A percentile compares a stretch with the other conserved stretches of the same genome.
phyloP scores from a whole-genome alignment of 2,329 filamentous ascomycete species.

The Penicillium sp. region DNA sequence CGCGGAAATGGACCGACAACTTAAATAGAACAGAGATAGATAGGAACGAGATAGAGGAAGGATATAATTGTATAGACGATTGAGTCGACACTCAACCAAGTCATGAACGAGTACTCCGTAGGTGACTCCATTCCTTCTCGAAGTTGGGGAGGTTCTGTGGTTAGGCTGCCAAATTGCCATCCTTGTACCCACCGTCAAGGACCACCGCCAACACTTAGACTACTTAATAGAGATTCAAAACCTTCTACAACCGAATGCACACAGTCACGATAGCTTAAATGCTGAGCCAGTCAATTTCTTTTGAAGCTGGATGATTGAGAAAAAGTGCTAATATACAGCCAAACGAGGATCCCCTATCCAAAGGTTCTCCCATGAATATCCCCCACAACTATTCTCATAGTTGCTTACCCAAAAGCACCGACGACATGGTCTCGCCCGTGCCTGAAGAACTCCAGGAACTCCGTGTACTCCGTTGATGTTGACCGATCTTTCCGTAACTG shows the following conservation, averaged over 20 bases:
- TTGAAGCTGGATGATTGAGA: slow-evolving; percentile 6
- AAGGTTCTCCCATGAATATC: not conserved
- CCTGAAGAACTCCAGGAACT: slow-evolving; percentile 44
- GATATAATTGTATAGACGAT: not conserved
- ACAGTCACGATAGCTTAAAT: slow-evolving; percentile 1
- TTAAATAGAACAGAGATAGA: not conserved
- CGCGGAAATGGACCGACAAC: not conserved
- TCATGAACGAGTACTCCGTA: not conserved
- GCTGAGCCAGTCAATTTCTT: slow-evolving; percentile 18
- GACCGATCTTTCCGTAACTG: slow-evolving; percentile 34
- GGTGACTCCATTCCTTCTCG: not conserved
- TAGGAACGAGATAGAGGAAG: not conserved
- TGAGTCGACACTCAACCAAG: not conserved
- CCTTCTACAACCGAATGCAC: not conserved
- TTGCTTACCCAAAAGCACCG: slow-evolving; percentile 36
- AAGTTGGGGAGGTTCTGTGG: not conserved
- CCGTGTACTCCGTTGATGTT: slow-evolving; percentile 36
- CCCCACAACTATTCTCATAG: slow-evolving; percentile 16
- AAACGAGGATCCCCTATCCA: slow-evolving; percentile 7
- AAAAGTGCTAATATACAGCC: slow-evolving; percentile 27
- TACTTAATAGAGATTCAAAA: too few species aligned
- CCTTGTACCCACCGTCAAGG: not conserved
- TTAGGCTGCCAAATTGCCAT: not conserved
- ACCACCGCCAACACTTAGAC: not conserved
- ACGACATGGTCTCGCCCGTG: slow-evolving; percentile 31